Base-by-base conservation (phyloP, 768 basidiomycete species). In the Tricholoma furcatifolium region DNA sequence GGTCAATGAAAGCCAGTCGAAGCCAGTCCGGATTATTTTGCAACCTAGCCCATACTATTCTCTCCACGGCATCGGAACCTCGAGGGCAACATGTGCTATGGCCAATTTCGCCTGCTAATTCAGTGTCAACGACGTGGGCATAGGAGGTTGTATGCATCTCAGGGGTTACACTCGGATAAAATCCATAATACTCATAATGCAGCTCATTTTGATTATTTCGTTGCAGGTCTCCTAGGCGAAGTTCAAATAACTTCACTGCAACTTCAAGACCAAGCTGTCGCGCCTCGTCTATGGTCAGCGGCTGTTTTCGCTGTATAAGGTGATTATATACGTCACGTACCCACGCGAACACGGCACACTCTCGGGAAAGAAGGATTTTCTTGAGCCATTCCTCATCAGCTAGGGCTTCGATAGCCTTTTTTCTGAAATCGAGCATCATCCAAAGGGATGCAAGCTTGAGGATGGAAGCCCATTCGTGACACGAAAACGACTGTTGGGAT, bases 361-460 rank as follows among this genome's bases (percentile, higher is more conserved):
- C 10, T 20, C 48, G 50, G 21, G 44, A 51, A 12, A 46, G 47
- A 17, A 32, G 1, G 10, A 59, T 47, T 40, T 50, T 51, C 20
- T 21, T 15, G 3, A 20, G 20, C 40, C 32, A 34, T 2, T 21
- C 6, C 34, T n/a, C 2, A 8, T 18, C 7, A 12, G 24, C 9
- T 1, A 56, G 39, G 15, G 43, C 21, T 21, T 31, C 23, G 21
- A 53, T 50, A 3, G 55, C 52, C 30, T 24, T 12, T 15, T 54
- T 11, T n/a, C 55, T 51, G 15, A 53, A 6, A 34, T 55, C 47
- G n/a, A 49, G 12, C 54, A 55, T 52, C 24, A 18, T 43, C 58
- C 52, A 59, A n/a, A 21, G 23, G 3, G 55, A 43, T 4, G 55
- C 20, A 17, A 56, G 52, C n/a, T 56, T 59, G 14, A 56, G 35